Conservation (phyloP, 768 basidiomycete species). For the Mycena alexandri region DNA sequence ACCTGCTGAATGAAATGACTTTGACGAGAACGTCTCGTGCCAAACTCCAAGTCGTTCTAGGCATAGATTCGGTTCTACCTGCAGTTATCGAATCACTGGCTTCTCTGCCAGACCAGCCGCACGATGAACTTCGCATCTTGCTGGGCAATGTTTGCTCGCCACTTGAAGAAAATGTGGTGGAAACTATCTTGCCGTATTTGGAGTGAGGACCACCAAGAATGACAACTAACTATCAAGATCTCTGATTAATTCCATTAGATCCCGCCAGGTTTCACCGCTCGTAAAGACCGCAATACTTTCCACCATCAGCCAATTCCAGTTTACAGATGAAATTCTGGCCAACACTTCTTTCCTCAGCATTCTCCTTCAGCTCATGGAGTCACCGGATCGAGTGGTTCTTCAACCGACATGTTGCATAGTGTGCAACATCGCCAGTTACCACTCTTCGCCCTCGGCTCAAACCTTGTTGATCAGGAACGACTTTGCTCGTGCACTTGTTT, state of each 20-base stretch:
- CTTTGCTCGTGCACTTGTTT: not conserved
- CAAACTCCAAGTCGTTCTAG: not conserved
- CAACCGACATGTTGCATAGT: not conserved
- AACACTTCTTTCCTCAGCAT: not conserved
- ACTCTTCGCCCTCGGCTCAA: not conserved
- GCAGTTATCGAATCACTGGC: not conserved
- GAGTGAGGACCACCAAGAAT: not conserved
- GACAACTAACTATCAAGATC: not conserved
- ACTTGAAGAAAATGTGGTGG: not conserved
- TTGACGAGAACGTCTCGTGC: too few species aligned
- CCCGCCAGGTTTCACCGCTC: not conserved
- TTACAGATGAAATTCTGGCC: not conserved
- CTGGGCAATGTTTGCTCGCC: not conserved
- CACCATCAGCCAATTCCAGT: not conserved
- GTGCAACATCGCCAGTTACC: not conserved
- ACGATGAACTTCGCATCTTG: not conserved
- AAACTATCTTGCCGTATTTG: not conserved
- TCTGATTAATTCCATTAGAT: not conserved
- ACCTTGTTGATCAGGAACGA: not conserved
- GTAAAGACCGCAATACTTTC: not conserved
- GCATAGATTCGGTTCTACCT: not conserved
- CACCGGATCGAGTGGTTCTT: not conserved
- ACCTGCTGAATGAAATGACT: not conserved
- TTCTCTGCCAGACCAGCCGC: not conserved
- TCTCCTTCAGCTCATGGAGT: not conserved